Evolutionary conservation across 2,329 filamentous ascomycete genomes (phyloP), one percentile per base, ranked within the genome.

Genomic region (Ophioceras dolichostomum): DNA sequence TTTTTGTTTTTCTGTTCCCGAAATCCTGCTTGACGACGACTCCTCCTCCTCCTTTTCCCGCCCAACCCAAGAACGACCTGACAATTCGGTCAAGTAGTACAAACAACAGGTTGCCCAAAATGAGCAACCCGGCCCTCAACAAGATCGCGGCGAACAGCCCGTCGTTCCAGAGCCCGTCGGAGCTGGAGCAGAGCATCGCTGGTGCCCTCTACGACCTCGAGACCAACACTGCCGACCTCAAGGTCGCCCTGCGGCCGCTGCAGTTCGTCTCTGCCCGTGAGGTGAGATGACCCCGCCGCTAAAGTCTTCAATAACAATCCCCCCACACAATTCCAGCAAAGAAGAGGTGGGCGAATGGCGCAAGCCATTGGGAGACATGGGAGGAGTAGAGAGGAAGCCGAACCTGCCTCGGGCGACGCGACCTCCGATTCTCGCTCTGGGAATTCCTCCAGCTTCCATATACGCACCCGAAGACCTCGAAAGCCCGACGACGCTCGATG

Each of bases 221-320:
- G 86, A 88, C 80, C 74, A 95, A 95, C 81, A 94, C 91, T 62
- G 75, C 87, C 65, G 91, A 98, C 71, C 84, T 98, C 71, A 94
- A 89, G 83, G 78, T 77, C 60, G 83, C 87, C 56, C 83, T 98
- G 63, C 83, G 91, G 62, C 91, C 91, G 67, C 81, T 98, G 70
- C 91, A 98, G 79, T 88, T 98, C 70, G 85, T 93, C 66, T 94
- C 85, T 71, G 91, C 91, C 65, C 86, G 88, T 69, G 91, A 98
- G 89, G 91, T 98, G 83, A 87, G 87, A 79, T 64, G n/a, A n/a
- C n/a, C n/a, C n/a, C n/a, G n/a, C n/a, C n/a, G n/a, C n/a, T n/a
- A n/a, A n/a, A n/a, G n/a, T 14, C 8, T n/a, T n/a, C n/a, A n/a
- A 31, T 18, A 22, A 40, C 33, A 36, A 35, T 37, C 29, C 31